Conservation (phyloP, 306 rosid species). For the Vigna angularis region DNA sequence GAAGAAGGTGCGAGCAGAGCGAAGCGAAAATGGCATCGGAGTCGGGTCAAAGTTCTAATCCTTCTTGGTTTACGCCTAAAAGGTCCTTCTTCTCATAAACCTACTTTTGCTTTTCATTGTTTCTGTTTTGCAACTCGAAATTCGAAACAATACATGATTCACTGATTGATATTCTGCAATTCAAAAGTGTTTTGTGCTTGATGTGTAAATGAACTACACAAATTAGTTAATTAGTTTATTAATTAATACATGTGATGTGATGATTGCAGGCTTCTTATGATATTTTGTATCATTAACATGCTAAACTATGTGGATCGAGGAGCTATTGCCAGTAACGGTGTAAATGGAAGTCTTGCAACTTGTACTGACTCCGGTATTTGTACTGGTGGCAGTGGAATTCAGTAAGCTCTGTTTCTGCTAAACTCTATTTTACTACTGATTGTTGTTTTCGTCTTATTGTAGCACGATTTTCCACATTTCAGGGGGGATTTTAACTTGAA, state of each 20-base stretch:
- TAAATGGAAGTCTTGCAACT: constrained; percentile 70
- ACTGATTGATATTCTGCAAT: background rate
- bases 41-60: constrained; percentile 37
- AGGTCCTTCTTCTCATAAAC: constrained; percentile 37
- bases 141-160: background rate
- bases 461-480: constrained; percentile 32
- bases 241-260: background rate
- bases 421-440: background rate
- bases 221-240: background rate
- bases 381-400: constrained; percentile 79
- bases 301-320: constrained; percentile 89
- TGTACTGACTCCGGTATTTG: constrained; percentile 81
- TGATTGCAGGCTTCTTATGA: constrained; percentile 65
- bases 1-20: background rate
- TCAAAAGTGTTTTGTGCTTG: background rate
- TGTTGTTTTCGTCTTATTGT: background rate
- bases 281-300: constrained; percentile 73
- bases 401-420: constrained; percentile 63
- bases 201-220: background rate
- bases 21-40: constrained; percentile 39
- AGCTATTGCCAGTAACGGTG: constrained; percentile 93
- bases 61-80: constrained; percentile 58
- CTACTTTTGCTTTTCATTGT: constrained; percentile 18
- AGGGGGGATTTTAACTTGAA: constrained; percentile 92
- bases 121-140: background rate